Base-by-base conservation (phyloP, 192 early-diverging fungal genomes). In the Spizellomyces sp. region DNA sequence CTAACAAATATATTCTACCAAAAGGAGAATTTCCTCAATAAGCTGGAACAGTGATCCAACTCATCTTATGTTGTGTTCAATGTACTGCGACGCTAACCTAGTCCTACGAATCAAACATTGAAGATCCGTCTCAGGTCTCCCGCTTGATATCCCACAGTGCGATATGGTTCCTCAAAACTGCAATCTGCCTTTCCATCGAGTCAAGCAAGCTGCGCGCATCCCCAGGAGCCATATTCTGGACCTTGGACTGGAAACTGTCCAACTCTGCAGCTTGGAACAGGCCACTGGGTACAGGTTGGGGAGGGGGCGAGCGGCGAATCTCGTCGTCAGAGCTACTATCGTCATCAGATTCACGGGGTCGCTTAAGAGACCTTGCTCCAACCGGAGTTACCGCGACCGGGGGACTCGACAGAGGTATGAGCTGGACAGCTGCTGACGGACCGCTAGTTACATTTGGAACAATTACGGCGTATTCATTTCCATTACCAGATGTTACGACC, bases 121-220 rank as follows among this genome's bases (percentile, higher is more conserved):
- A 36, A 36, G 27, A 36, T 36, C 27, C 27, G 3, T 36, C 27
- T 36, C n/a, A 36, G 27, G 27, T 36, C 27, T 36, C 27, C 27
- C 27, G 27, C 27, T 36, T 36, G 27, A 36, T 36, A 0, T 36
- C 27, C 27, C 27, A 36, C 27, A 36, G 27, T 36, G 22, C 67
- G 44, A 69, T 44, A 69, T 71, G 48, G n/a, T 62, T 42, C 70
- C 62, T 62, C 5, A 71, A 21, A 9, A 71, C 17, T 12, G 60
- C 70, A 15, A 64, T 36, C 70, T 71, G 70, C n/a, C 19, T 10
- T 50, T 71, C 70, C 45, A 71, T 4, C 0, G 70, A 27, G 8
- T 48, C 19, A 8, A 71, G 42, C 61, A 62, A 64, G 17, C 58
- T 14, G n/a, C 44, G 21, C 46, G 70, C 70, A 22, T 71, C 70